phyloP scores from a whole-genome alignment of 179 eudicot species.

The Dionaea muscipula region DNA sequence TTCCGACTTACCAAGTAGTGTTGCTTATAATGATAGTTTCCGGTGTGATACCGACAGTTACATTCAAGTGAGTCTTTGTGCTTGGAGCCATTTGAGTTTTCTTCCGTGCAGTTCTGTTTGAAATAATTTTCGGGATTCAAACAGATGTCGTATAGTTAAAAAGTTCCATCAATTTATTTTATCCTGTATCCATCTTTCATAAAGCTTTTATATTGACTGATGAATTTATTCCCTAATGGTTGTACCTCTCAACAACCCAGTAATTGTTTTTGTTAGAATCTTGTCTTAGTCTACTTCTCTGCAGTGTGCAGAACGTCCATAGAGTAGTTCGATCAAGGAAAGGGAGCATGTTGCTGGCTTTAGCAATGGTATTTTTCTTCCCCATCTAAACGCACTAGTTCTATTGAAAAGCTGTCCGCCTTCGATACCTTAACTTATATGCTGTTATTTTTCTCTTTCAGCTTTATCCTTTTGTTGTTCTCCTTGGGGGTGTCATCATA shows the following conservation, averaged over 20 bases:
- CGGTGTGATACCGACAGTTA: conserved; percentile 78
- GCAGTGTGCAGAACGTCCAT: conserved; percentile 69
- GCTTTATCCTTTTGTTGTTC: conserved; percentile 82
- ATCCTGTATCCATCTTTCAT: no score
- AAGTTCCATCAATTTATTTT: no score
- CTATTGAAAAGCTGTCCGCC: no score
- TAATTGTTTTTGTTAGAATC: neutral
- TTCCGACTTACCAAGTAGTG: conserved; percentile 45
- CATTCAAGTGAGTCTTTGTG: conserved; percentile 57
- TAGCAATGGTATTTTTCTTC: conserved; percentile 65
- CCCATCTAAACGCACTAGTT: no score
- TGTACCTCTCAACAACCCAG: no score
- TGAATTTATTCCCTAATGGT: no score
- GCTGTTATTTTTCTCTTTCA: conserved; percentile 23
- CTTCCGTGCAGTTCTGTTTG: no score
- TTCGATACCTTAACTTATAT: neutral
- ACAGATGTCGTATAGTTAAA: no score
- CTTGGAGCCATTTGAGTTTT: no score
- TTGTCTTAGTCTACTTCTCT: conserved; percentile 13
- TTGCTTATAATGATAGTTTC: conserved; percentile 53
- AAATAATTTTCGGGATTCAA: no score
- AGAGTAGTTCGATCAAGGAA: conserved; percentile 57
- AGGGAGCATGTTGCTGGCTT: conserved; percentile 72
- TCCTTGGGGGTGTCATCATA: conserved; percentile 59
- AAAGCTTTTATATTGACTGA: no score